Conservation (phyloP, 31 red algal species). For the Odonthalia washingtoniensis region DNA sequence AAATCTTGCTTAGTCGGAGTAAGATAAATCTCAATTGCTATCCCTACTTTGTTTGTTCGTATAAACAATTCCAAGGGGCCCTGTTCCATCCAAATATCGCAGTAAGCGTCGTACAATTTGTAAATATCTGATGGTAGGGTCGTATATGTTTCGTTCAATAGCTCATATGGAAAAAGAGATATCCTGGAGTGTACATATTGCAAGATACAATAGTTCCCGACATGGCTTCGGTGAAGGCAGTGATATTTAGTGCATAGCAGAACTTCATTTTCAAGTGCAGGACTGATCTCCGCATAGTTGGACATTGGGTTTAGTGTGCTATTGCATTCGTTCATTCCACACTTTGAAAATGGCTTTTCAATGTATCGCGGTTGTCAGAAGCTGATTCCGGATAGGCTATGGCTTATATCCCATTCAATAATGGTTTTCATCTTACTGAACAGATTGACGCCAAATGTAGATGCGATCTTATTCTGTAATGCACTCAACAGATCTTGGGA, state of each 20-base stretch:
- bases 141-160: neutral
- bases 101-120: neutral
- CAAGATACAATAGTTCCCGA: conserved; percentile 12
- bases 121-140: conserved; percentile 12
- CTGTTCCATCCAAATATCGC: neutral
- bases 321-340: neutral
- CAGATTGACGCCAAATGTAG: neutral
- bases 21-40: neutral
- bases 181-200: conserved; percentile 16
- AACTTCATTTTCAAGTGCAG: neutral
- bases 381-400: no score
- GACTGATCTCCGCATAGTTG: neutral
- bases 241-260: neutral
- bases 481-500: neutral
- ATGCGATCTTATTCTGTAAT: neutral
- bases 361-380: no score
- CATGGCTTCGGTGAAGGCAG: neutral
- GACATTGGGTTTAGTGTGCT: neutral
- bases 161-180: neutral
- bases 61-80: neutral
- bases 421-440: no score
- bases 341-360: no score
- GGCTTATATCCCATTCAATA: no score
- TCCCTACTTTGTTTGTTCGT: neutral
- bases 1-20: neutral